Conservation (phyloP, 169 alveolate species). For the Perkinsus marinus region DNA sequence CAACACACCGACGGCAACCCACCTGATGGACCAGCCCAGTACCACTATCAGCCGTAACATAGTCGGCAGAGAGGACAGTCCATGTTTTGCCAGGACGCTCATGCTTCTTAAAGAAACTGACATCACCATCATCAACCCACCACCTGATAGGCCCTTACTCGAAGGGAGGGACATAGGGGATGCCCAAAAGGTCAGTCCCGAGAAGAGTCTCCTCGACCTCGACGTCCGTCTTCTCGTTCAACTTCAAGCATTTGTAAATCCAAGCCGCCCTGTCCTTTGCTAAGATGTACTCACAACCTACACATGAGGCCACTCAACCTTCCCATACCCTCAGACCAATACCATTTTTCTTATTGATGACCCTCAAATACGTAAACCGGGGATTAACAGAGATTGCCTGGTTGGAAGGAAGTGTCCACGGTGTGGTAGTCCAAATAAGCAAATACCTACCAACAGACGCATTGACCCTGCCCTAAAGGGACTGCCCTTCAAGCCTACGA, state of each 20-base stretch:
- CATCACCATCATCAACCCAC: background rate
- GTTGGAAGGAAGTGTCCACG: conserved; percentile 99
- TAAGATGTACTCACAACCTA: background rate
- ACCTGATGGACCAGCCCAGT: conserved; percentile 89
- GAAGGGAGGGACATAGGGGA: conserved; percentile 78
- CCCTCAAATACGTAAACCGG: conserved; percentile 54
- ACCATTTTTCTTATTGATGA: background rate
- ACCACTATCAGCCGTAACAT: conserved; percentile 86
- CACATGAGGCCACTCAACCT: background rate
- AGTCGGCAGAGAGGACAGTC: conserved; percentile 64
- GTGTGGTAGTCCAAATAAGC: conserved; percentile 95
- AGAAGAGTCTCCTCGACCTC: conserved; percentile 45
- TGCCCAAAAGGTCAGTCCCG: conserved; percentile 70
- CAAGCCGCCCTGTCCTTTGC: background rate
- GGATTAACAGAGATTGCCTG: conserved; percentile 86
- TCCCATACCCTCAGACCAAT: background rate
- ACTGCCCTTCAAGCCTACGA: background rate
- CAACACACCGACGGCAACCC: conserved; percentile 87
- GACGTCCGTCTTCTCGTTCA: conserved; percentile 16
- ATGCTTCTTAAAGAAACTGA: background rate
- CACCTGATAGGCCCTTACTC: conserved; percentile 44
- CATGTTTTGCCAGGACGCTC: conserved; percentile 35
- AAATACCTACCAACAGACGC: background rate
- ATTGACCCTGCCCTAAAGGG: too few species aligned
- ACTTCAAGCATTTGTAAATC: background rate